Evolutionary conservation across 305 asterid genomes (phyloP), one percentile per base, ranked within the genome.

Genomic region (Solanum hybrid): DNA sequence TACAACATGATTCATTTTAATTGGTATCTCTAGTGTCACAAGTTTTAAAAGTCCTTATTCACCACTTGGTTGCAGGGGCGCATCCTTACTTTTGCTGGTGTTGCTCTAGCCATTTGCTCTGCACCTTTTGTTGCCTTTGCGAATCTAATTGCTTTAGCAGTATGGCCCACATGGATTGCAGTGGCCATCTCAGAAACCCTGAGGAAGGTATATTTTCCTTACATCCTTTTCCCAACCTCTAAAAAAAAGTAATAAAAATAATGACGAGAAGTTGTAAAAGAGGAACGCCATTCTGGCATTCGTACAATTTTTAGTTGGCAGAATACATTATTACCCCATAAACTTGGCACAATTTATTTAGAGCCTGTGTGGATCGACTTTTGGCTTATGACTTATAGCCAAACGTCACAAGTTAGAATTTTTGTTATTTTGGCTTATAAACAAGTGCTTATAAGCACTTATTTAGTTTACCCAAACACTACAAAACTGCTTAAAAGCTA

Each of bases 101-200:
- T 97, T 88, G 95, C 99, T 77, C 86, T 88, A 89, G 99, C 98
- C 69, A 94, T 97, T 90, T 95, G 98, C 90, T 90, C 97, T 83
- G 91, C 98, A 51, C 99, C 99, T 20, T 90, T 94, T 89, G 95
- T 97, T 91, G 97, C 93, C 89, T 94, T 96, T 91, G n/a, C 93
- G 87, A 97, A 97, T 93, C 95, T 96, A 89, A 94, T 95, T 92
- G 98, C 96, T 88, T 93, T 97, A 91, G 96, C 98, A 57, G 92
- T 97, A 76, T 96, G 98, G 98, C 99, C 99, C 22, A 93, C 98
- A 46, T 97, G 99, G 99, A 90, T 96, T 88, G 93, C 96, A 12
- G 98, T 97, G 91, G 98, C 98, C 84, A 84, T 97, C 89, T 95
- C 97, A 42, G 99, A 97, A 91, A 97, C 99, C 46, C 88, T 95